Evolutionary conservation across 345 rosid species (phyloP).

Genomic region (Cardamine chenopodiifolia): DNA sequence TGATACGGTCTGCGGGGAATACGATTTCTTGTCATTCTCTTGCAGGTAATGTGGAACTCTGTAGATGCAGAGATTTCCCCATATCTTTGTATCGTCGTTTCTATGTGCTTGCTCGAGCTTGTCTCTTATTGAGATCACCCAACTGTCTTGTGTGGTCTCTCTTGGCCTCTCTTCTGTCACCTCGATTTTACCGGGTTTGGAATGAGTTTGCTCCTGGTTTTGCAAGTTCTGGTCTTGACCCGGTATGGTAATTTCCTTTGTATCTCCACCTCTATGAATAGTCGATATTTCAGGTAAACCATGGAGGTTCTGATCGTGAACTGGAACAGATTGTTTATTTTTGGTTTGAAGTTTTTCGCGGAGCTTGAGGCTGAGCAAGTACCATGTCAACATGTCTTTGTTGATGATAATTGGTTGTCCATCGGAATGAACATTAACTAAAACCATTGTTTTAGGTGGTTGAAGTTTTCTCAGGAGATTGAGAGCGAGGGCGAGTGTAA

Average conservation of each 20-base stretch:
- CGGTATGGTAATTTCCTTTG: background rate
- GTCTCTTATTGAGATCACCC: slow-evolving; percentile 72
- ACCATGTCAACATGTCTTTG: slow-evolving; percentile 14
- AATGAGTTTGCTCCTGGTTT: background rate
- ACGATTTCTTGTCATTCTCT: slow-evolving; percentile 65
- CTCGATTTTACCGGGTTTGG: background rate
- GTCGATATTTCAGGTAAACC: background rate
- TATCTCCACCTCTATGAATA: background rate
- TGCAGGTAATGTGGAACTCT: slow-evolving; percentile 31
- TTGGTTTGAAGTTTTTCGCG: background rate
- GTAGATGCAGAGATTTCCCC: slow-evolving; percentile 51
- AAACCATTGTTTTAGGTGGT: slow-evolving; percentile 7
- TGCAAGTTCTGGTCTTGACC: background rate
- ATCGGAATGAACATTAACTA: slow-evolving; percentile 18
- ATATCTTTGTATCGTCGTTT: slow-evolving; percentile 53
- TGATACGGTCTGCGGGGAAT: slow-evolving; percentile 70
- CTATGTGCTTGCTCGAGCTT: slow-evolving; percentile 54
- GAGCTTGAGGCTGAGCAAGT: slow-evolving; percentile 9
- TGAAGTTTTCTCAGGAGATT: background rate
- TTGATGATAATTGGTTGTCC: slow-evolving; percentile 28
- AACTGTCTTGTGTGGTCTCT: slow-evolving; percentile 25
- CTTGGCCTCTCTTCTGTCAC: slow-evolving; percentile 29
- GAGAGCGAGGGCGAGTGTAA: background rate
- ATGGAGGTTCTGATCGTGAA: background rate
- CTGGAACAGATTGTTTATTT: background rate